These are phyloP conservation scores for Nicotiana paniculata DNA, from an alignment of 257 asterid species.

Conservation along the genomic window DNA sequence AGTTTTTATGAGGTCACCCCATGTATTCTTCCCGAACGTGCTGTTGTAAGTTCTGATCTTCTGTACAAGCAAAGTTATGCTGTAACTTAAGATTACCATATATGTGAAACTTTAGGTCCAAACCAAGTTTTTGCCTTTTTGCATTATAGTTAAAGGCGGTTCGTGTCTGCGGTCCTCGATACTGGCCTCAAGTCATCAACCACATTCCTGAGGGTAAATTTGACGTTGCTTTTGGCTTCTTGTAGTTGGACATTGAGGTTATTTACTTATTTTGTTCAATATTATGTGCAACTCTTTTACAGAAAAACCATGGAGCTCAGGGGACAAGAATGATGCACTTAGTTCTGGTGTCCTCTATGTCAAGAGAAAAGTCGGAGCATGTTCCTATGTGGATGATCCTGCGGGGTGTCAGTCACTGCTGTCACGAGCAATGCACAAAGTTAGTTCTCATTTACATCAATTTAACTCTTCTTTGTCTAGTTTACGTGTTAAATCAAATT, in stretches of 20 bases:
- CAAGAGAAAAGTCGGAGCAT: slow-evolving; percentile 93
- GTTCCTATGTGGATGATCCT: slow-evolving; percentile 95
- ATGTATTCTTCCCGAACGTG: slow-evolving; percentile 94
- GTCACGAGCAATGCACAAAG: slow-evolving; percentile 97
- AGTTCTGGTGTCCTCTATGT: slow-evolving; percentile 82
- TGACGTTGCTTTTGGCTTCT: slow-evolving; percentile 1
- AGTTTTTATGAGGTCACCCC: slow-evolving; percentile 96
- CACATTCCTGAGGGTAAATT: slow-evolving; percentile 73
- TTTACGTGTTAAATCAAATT: slow-evolving; percentile 18
- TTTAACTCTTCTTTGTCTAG: neutral
- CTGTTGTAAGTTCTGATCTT: slow-evolving; percentile 53
- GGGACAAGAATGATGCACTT: slow-evolving; percentile 74
- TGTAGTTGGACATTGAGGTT: neutral
- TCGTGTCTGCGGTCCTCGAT: slow-evolving; percentile 98
- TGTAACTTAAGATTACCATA: slow-evolving; percentile 4
- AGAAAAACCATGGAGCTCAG: slow-evolving; percentile 88
- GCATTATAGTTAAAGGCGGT: slow-evolving; percentile 74
- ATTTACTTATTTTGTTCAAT: neutral
- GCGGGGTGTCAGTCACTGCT: slow-evolving; percentile 90
- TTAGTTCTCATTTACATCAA: slow-evolving; percentile 17
- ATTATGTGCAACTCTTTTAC: slow-evolving; percentile 22
- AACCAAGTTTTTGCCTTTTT: slow-evolving; percentile 14
- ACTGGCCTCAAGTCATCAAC: slow-evolving; percentile 90
- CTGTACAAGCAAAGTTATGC: neutral
- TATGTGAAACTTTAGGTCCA: neutral